Percentiles rank a stretch among this genome's conserved stretches.
Conservation (phyloP, 2,329 filamentous ascomycete genomes). For the Beauveria asiatica region DNA sequence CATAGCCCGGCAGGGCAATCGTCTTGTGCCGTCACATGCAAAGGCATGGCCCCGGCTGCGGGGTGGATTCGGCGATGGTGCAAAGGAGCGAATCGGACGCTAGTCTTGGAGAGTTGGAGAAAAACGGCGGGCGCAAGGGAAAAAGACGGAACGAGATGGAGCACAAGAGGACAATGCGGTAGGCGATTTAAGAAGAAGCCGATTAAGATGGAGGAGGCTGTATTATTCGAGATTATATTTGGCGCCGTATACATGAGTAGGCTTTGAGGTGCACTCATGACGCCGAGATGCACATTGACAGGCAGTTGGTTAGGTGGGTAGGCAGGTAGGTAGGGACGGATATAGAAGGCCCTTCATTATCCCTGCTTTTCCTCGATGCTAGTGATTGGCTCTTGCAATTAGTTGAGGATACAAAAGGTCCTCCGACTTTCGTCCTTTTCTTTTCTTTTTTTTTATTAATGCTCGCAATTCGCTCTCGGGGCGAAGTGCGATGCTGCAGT, state of each 20-base stretch:
- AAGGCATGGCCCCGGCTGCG: slow-evolving; percentile 1
- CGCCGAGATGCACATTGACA: too few species aligned
- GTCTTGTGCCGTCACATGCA: slow-evolving; percentile 5
- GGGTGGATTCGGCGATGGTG: slow-evolving; percentile 2
- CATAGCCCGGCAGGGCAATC: not conserved
- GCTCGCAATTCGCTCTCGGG: not conserved
- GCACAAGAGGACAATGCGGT: slow-evolving; percentile 1
- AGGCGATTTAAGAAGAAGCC: not conserved
- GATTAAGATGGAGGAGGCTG: not conserved
- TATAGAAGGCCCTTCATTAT: too few species aligned
- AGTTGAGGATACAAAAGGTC: not conserved
- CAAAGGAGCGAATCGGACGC: slow-evolving; percentile 9
- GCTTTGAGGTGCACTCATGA: too few species aligned
- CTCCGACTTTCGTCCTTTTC: not conserved
- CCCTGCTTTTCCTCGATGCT: too few species aligned
- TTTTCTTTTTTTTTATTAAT: not conserved
- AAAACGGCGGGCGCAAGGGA: not conserved
- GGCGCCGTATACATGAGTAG: not conserved
- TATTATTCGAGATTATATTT: not conserved
- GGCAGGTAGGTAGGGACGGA: too few species aligned
- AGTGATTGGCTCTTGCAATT: too few species aligned
- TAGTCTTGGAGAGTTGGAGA: not conserved
- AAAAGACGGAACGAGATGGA: slow-evolving; percentile 3
- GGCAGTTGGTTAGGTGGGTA: too few species aligned
- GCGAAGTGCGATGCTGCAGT: not conserved